Conservation (phyloP, 2,329 filamentous ascomycete species). For the Claviceps maximensis region DNA sequence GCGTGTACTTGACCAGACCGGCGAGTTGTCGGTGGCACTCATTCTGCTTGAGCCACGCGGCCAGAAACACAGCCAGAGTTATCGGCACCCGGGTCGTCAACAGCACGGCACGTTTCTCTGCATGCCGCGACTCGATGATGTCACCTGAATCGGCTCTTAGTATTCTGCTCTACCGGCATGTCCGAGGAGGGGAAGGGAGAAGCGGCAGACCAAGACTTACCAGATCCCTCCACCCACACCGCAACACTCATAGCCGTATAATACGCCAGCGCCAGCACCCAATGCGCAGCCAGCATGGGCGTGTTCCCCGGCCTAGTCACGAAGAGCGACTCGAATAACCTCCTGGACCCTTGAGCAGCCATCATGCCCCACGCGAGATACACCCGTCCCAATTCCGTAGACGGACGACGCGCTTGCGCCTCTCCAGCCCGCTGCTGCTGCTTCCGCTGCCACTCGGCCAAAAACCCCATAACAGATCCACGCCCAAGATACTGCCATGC, state of each 20-base stretch:
- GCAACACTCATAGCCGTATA: constrained; percentile 63
- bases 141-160: constrained; percentile 13
- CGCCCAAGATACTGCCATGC: constrained; percentile 43
- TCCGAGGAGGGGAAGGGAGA: background rate
- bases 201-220: constrained; percentile 31
- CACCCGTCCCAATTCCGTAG: constrained; percentile 49
- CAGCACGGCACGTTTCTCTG: constrained; percentile 7
- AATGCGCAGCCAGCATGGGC: constrained; percentile 77
- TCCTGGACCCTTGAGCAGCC: constrained; percentile 58
- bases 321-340: constrained; percentile 60
- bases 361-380: constrained; percentile 58
- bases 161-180: too few species aligned
- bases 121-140: constrained; percentile 21
- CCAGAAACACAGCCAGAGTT: constrained; percentile 49
- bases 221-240: constrained; percentile 71
- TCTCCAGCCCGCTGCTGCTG: background rate
- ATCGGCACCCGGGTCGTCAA: constrained; percentile 20
- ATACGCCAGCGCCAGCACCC: constrained; percentile 63
- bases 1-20: constrained; percentile 64
- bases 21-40: constrained; percentile 58
- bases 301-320: constrained; percentile 51
- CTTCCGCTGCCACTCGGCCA: constrained; percentile 26
- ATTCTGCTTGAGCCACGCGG: constrained; percentile 62
- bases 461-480: constrained; percentile 38
- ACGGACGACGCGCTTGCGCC: background rate